These are phyloP conservation scores for Suhomyces panamericanus DNA, from an alignment of 1,139 yeast genomes.

Conservation along the genomic window DNA sequence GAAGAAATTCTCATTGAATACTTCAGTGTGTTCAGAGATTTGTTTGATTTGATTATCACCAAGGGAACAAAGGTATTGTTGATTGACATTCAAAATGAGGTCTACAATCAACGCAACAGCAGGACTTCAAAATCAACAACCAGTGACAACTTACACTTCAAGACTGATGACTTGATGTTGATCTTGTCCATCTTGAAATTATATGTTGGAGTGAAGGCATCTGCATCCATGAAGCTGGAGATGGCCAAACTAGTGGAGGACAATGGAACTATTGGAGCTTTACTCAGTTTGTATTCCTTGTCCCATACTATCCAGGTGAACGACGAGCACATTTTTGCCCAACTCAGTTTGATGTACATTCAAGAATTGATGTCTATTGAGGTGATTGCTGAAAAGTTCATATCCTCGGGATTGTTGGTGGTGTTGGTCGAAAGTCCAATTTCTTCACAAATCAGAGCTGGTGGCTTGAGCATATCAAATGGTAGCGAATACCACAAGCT, in stretches of 20 bases:
- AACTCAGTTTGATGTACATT: slow-evolving; percentile 65
- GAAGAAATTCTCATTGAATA: slow-evolving; percentile 43
- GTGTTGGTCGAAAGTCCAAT: slow-evolving; percentile 74
- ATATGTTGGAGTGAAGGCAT: slow-evolving; percentile 53
- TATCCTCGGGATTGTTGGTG: slow-evolving; percentile 65
- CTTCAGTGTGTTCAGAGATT: slow-evolving; percentile 52
- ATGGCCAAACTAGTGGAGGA: slow-evolving; percentile 56
- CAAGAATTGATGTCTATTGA: slow-evolving; percentile 67
- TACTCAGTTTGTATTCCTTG: slow-evolving; percentile 66
- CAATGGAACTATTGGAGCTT: slow-evolving; percentile 60
- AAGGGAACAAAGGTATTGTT: slow-evolving; percentile 57
- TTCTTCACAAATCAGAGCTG: slow-evolving; percentile 65
- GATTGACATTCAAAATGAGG: slow-evolving; percentile 58
- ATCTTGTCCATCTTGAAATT: slow-evolving; percentile 63
- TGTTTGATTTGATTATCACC: slow-evolving; percentile 60
- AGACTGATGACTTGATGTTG: slow-evolving; percentile 54
- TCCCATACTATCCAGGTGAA: slow-evolving; percentile 63
- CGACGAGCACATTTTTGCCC: slow-evolving; percentile 71
- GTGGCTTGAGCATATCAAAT: slow-evolving; percentile 52
- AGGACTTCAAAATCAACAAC: neutral
- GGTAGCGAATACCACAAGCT: slow-evolving; percentile 62
- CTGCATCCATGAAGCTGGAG: slow-evolving; percentile 49
- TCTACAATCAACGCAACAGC: slow-evolving; percentile 29
- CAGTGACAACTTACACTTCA: slow-evolving; percentile 22
- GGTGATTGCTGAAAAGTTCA: slow-evolving; percentile 64